These are phyloP conservation scores for Ettlia oleoabundans DNA, from an alignment of 139 green algal species.

Conservation along the genomic window DNA sequence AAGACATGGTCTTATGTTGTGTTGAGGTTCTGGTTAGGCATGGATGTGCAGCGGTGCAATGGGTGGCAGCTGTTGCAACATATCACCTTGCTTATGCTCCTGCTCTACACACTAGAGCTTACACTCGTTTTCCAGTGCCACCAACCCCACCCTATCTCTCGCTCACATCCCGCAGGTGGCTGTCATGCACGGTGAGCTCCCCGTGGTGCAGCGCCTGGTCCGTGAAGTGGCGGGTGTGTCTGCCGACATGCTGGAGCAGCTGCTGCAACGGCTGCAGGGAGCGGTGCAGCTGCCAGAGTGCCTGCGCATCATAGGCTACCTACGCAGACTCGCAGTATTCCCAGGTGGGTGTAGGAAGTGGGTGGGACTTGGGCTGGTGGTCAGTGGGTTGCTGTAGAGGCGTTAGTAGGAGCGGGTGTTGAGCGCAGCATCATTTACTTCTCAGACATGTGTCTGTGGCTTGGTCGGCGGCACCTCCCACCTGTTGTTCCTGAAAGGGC, in stretches of 20 bases:
- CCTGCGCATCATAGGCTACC: slow-evolving; percentile 92
- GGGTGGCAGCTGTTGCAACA: neutral
- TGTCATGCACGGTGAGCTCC: slow-evolving; percentile 48
- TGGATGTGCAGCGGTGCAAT: too few species aligned
- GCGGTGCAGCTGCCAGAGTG: slow-evolving; percentile 91
- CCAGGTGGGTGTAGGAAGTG: slow-evolving; percentile 24
- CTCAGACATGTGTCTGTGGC: too few species aligned
- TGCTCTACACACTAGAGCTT: neutral
- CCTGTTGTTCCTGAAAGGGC: too few species aligned
- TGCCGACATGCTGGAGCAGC: slow-evolving; percentile 81
- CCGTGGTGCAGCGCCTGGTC: slow-evolving; percentile 76
- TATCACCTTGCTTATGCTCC: neutral
- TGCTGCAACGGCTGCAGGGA: slow-evolving; percentile 81
- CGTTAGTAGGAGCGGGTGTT: neutral
- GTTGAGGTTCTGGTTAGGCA: too few species aligned
- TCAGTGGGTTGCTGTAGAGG: too few species aligned
- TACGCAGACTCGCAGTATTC: slow-evolving; percentile 88
- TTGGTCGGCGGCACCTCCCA: too few species aligned
- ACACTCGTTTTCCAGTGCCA: too few species aligned
- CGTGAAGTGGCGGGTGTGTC: slow-evolving; percentile 64
- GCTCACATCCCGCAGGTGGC: slow-evolving; percentile 19
- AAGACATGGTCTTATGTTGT: too few species aligned
- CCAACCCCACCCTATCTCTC: too few species aligned
- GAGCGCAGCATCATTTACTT: neutral
- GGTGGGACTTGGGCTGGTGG: neutral